phyloP scores from a whole-genome alignment of 495 filamentous ascomycete species.

The Melanomma pulvis-pyrius region DNA sequence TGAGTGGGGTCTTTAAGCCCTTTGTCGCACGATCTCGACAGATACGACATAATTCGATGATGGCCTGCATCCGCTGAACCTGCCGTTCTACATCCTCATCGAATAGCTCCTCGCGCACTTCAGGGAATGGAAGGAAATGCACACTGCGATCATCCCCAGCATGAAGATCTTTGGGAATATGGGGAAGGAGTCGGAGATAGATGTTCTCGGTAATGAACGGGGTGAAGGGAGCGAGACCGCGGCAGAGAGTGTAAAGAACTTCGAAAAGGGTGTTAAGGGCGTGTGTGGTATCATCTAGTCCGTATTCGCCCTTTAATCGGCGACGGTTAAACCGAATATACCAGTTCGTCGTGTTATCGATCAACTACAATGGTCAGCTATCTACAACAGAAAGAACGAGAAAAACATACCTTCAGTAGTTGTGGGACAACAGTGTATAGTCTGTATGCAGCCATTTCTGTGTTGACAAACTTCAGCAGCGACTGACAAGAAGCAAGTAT shows the following conservation, averaged over 20 bases:
- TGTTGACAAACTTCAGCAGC: conserved; percentile 87
- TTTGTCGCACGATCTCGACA: conserved; percentile 84
- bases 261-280: conserved; percentile 97
- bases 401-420: conserved; percentile 54
- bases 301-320: conserved; percentile 91
- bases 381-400: background rate
- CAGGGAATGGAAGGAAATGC: conserved; percentile 90
- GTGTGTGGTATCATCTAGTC: conserved; percentile 82
- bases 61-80: conserved; percentile 88
- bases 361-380: conserved; percentile 56
- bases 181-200: conserved; percentile 80
- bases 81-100: conserved; percentile 82
- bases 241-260: conserved; percentile 84
- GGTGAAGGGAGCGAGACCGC: conserved; percentile 89
- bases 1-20: conserved; percentile 86
- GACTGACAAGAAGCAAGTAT: conserved; percentile 92
- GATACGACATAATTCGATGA: conserved; percentile 86
- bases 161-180: conserved; percentile 67
- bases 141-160: conserved; percentile 77
- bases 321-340: conserved; percentile 99
- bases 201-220: conserved; percentile 96
- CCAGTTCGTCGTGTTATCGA: conserved; percentile 98
- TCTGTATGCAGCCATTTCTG: conserved; percentile 79
- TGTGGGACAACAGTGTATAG: conserved; percentile 92
- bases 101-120: conserved; percentile 84